Evolutionary conservation across 1,139 yeast genomes (phyloP), one percentile per base, ranked within the genome.

Genomic region (Pichia sp.): DNA sequence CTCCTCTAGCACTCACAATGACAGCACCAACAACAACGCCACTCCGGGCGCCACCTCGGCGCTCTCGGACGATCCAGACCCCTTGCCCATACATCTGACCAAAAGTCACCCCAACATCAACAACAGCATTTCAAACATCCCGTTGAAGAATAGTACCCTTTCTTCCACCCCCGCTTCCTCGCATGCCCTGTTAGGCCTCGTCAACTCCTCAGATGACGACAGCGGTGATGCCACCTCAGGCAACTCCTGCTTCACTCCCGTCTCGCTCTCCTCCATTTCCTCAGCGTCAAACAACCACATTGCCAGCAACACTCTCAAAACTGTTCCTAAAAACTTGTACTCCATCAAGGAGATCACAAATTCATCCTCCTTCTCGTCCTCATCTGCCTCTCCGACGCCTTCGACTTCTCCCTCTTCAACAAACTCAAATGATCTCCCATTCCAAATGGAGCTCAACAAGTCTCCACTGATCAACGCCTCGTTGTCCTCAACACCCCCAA

Each of bases 331-430:
- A 29, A 45, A 42, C 11, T 69, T 77, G 59, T 80, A 73, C 56
- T 76, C 79, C 8, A 77, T 77, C 49, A 71, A 71, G 15, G 82
- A 78, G 61, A 64, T 62, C 16, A 70, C 76, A 4, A 56, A 63
- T 34, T 79, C 76, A 58, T 53, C 47, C 8, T 65, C 75, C 2
- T 69, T 55, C n/a, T 48, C 53, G 7, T 47, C 58, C 23, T 49
- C 59, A n/a, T 29, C 47, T 8, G 49, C 57, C 19, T 8, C 47
- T 6, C 36, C 36, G 3, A 29, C 47, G 8, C 47, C 47, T 13
- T 45, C 47, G 23, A 45, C 47, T 6, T 46, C 56, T 4, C 46
- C 57, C 16, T 38, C 50, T 26, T 47, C 50, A 10, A 43, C 47
- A 11, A 42, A 47, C 29, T 44, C 55, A 23, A 50, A 44, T 32